Base-by-base conservation (phyloP, 495 filamentous ascomycete genomes). In the Penicillium canescens region DNA sequence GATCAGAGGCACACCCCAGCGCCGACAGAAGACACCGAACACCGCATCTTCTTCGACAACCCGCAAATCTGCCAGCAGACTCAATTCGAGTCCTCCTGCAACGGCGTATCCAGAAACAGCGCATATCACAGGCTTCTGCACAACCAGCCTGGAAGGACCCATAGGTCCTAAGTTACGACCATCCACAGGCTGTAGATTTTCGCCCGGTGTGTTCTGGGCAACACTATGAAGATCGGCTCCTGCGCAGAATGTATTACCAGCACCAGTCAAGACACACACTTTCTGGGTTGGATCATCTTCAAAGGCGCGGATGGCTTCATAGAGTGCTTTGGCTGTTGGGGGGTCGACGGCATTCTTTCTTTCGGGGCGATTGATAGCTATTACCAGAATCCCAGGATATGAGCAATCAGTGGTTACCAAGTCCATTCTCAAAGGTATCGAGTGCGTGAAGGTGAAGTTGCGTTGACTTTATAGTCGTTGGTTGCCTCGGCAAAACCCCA, bases 1-100 rank as follows among this genome's bases (percentile, higher is more conserved):
- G 39, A 80, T 75, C 11, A 80, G 56, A 11, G 78, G 78, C 0
- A 80, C 73, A 2, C 78, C 78, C 56, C 68, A 79, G 4, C 77
- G 68, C 2, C 78, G 67, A 59, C 74, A 79, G 46, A 79, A 80
- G 12, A 80, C 73, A 3, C 78, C 75, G 36, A 82, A 76, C 16
- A 78, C 53, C 0, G 76, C 74, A 36, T 77, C 66, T 45, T 78
- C 75, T 49, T 79, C 77, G 0, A 64, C 73, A 1, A 81, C 66
- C 1, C 77, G 72, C 18, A 79, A 65, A 54, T 81, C 77, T 7
- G 60, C 75, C 2, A 81, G 55, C 0, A 81, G 65, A 48, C 67
- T 71, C 10, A 81, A 61, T 45, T 79, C 77, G 2, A 79, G 56
- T 11, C 78, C 78, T 7, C 76, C 77, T 3, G 76, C 77, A 3